These are phyloP conservation scores for Eremomyces bilateralis DNA, from an alignment of 495 filamentous ascomycete species.

Conservation along the genomic window DNA sequence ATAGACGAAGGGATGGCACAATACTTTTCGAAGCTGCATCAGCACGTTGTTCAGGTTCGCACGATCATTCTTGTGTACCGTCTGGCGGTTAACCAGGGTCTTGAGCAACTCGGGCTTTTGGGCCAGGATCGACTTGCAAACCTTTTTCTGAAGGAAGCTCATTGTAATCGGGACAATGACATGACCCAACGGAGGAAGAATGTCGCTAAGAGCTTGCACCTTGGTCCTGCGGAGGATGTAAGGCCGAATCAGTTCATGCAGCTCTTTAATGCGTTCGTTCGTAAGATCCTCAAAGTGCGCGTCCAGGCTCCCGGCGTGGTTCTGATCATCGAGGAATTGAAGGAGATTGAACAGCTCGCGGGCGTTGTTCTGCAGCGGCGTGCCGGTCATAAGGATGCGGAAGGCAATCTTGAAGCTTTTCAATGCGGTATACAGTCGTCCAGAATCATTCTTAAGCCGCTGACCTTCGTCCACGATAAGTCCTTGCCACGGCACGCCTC, in stretches of 20 bases:
- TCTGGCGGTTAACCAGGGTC: slow-evolving; percentile 49
- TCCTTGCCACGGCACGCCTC: slow-evolving; percentile 56
- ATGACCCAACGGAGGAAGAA: slow-evolving; percentile 79
- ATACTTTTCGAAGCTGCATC: slow-evolving; percentile 83
- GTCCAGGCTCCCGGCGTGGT: slow-evolving; percentile 53
- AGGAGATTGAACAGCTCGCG: slow-evolving; percentile 87
- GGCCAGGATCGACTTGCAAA: slow-evolving; percentile 82
- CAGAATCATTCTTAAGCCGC: slow-evolving; percentile 82
- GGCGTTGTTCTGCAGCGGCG: slow-evolving; percentile 87
- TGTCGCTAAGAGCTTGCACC: slow-evolving; percentile 63
- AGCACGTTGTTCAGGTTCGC: slow-evolving; percentile 79
- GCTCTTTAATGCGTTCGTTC: slow-evolving; percentile 51
- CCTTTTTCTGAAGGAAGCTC: slow-evolving; percentile 75
- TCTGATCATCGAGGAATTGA: slow-evolving; percentile 60
- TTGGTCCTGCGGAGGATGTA: slow-evolving; percentile 77
- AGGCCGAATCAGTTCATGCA: slow-evolving; percentile 71
- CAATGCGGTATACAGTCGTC: slow-evolving; percentile 54
- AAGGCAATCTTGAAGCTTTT: slow-evolving; percentile 50
- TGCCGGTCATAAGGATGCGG: slow-evolving; percentile 65
- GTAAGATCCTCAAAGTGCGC: slow-evolving; percentile 50
- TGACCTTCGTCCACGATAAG: slow-evolving; percentile 93
- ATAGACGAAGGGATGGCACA: slow-evolving; percentile 93
- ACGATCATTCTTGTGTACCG: slow-evolving; percentile 41
- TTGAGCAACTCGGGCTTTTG: slow-evolving; percentile 79
- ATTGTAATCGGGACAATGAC: slow-evolving; percentile 88